Evolutionary conservation across 106 monocot genomes (phyloP), one percentile per base, ranked within the genome.

Genomic region (Acanthochlamys bracteata): DNA sequence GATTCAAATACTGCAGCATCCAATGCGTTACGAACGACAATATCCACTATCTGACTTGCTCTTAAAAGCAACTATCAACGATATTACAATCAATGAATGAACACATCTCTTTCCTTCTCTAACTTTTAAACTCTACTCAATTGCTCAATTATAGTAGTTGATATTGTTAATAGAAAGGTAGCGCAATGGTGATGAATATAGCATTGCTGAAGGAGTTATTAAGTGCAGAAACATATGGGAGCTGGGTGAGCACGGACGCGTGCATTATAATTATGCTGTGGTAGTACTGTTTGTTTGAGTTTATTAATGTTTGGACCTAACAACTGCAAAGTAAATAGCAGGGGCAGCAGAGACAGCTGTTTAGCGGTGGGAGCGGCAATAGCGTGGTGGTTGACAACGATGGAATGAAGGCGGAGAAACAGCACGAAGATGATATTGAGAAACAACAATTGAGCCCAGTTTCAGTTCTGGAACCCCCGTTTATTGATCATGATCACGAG

Each of bases 401-500:
- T 19, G 46, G 70, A 39, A 24, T 42, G 24, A 66, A 19, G 66
- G 26, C 45, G 26, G 26, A 16, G n/a, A 19, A 19, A 20, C 9
- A 59, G 65, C 19, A 47, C 58, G 24, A 45, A 14, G 69, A 47
- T 41, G 64, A 69, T 55, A 6, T 13, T 15, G 65, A 76, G 45
- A 71, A 77, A 53, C 24, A 71, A 66, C 76, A 71, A 71, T 61
- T 66, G 19, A 77, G 76, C 64, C 76, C 76, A 16, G 71, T 77
- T 47, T 77, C 76, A 11, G 76, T 77, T 7, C 55, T 77, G 71
- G 70, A 71, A 47, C 70, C 42, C 17, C 65, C 58, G 23, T 76
- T 65, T 22, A 6, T 63, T n/a, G 60, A 69, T 16, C 61, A 69
- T 41, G 75, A 75, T 10, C 67, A 61, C 11, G 66, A 43, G 25